Evolutionary conservation across 805 yeast genomes (phyloP), one percentile per base, ranked within the genome.

Genomic region (Teunomyces gatunensis): DNA sequence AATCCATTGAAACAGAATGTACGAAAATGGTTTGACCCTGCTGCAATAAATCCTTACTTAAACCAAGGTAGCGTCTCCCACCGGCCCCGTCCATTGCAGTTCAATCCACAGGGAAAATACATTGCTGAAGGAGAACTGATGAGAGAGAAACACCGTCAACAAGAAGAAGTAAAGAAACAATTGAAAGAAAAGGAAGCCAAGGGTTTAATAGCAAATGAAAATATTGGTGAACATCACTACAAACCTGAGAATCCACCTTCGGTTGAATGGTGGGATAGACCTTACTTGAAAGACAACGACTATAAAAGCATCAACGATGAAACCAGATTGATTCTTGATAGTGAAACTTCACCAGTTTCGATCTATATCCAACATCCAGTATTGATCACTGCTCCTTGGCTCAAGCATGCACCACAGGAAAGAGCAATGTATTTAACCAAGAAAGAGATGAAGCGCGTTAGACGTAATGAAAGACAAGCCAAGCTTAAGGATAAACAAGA

Each of bases 261-360:
- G 2, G 65, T 83, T 1, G 97, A 90, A 63, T 89, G 97, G 96
- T 92, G 97, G 97, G 97, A 92, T 66, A 61, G 66, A 46, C 80
- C 80, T 2, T 78, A 80, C 42, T 54, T 86, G 2, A 62, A 62
- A 34, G 70, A 69, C 23, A 63, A 64, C 2, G 59, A 59, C 35
- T 75, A 79, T 53, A 61, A 60, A 1, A 57, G 69, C 34, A 48
- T 73, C n/a, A 57, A 63, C 4, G 68, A 67, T 9, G 51, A 44
- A 1, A 44, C 53, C 2, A 53, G 57, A 11, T 44, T 67, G 0
- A 64, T 69, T 10, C 69, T 71, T 43, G 67, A 67, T 32, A 71
- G 64, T 45, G 75, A 72, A 23, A 55, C 55, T 0, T 66, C 71
- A 20, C 85, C 87, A 0, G 79, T 89, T 1, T 77, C 91, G 0